Percentiles rank a stretch among this genome's conserved stretches.
Evolutionary conservation across 2,329 filamentous ascomycete species (phyloP).

Genomic region (Trichoderma atrobrunneum): DNA sequence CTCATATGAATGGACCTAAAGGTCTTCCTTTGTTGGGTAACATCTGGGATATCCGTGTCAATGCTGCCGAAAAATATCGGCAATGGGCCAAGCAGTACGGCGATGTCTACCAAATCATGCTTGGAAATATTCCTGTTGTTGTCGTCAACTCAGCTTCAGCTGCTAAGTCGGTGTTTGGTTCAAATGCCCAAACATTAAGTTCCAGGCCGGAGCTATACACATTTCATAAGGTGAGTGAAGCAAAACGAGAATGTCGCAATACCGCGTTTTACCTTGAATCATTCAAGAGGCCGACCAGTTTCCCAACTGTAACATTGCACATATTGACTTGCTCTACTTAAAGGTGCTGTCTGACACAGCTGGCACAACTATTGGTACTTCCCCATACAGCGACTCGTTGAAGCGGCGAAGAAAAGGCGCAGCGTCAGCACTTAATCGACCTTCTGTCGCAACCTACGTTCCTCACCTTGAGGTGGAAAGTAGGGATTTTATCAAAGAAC

Average conservation of each 20-base stretch:
- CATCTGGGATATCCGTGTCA: conserved; percentile 51
- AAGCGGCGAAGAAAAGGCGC: conserved; percentile 64
- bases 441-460: conserved; percentile 61
- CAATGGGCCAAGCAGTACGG: conserved; percentile 50
- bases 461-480: conserved; percentile 62
- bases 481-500: conserved; percentile 60
- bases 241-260: not conserved
- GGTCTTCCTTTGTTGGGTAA: conserved; percentile 56
- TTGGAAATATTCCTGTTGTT: conserved; percentile 49
- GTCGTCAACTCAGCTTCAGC: not conserved
- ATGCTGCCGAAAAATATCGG: conserved; percentile 56
- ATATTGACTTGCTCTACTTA: not conserved
- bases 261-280: not conserved
- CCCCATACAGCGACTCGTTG: conserved; percentile 62
- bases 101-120: conserved; percentile 54
- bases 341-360: conserved; percentile 63
- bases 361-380: conserved; percentile 66
- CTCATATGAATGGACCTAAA: conserved; percentile 45
- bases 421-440: conserved; percentile 63
- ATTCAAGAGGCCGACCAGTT: not conserved
- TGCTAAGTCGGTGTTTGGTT: not conserved
- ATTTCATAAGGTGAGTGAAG: not conserved
- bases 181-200: not conserved
- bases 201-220: not conserved
- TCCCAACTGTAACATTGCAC: not conserved